A percentile compares a stretch with the other conserved stretches of the same genome.
These are phyloP conservation scores for Volvariella volvacea DNA, from an alignment of 1,284 basidiomycete species.

Conservation along the genomic window DNA sequence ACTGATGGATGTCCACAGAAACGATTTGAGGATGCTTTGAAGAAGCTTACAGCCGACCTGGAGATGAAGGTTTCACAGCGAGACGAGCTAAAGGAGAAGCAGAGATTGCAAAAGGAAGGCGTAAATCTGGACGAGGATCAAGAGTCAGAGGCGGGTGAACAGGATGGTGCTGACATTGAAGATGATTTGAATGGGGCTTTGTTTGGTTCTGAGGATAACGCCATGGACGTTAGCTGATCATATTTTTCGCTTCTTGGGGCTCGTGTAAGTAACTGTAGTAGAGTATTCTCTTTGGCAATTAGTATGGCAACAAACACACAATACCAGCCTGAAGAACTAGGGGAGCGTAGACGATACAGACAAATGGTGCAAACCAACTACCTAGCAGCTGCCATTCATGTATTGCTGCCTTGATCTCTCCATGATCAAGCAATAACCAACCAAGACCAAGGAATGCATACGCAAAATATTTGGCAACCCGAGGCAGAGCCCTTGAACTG, in stretches of 20 bases:
- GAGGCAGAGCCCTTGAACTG: slow-evolving; percentile 14
- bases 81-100: slow-evolving; percentile 70
- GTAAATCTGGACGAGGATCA: slow-evolving; percentile 38
- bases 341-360: slow-evolving; percentile 66
- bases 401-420: slow-evolving; percentile 41
- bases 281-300: too few relatives aligned
- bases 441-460: slow-evolving; percentile 48
- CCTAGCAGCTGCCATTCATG: slow-evolving; percentile 69
- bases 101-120: slow-evolving; percentile 60
- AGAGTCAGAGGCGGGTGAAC: slow-evolving; percentile 35
- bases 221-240: slow-evolving; percentile 14
- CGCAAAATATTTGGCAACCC: slow-evolving; percentile 30
- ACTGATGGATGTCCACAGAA: slow-evolving; percentile 42
- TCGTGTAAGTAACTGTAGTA: too few relatives aligned
- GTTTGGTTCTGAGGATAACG: slow-evolving; percentile 49
- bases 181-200: slow-evolving; percentile 41
- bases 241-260: slow-evolving; percentile 1
- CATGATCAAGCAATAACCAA: slow-evolving; percentile 43
- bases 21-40: slow-evolving; percentile 90
- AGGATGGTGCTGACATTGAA: slow-evolving; percentile 31
- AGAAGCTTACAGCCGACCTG: slow-evolving; percentile 81
- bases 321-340: slow-evolving; percentile 63
- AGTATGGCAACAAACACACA: slow-evolving; percentile 36
- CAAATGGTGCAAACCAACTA: slow-evolving; percentile 72
- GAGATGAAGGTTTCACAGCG: slow-evolving; percentile 81